Evolutionary conservation across 208 protist genomes (phyloP), one percentile per base, ranked within the genome.

Genomic region (Leishmania tarentolae): DNA sequence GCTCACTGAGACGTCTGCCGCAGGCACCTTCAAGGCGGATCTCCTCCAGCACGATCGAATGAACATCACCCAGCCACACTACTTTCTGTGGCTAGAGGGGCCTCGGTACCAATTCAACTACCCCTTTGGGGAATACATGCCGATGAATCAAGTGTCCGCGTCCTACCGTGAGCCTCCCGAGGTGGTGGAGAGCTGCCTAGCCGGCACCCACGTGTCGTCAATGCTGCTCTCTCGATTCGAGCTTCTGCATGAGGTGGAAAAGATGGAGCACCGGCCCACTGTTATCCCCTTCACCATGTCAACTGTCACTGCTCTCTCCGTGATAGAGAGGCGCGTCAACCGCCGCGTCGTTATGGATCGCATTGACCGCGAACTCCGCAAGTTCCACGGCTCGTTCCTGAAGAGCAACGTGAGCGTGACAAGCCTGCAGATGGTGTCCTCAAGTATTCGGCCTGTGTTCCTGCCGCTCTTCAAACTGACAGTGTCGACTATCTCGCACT

Each of bases 191-290:
- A 53, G 74, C 9, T 96, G 93, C 81, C 61, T 96, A 50, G 74
- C 85, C 1, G 94, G 93, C n/a, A 90, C 88, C 15, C 94, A 98
- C 71, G 86, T 98, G 9, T 93, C 94, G 19, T 96, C 94, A 47
- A 98, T 98, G 94, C 85, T 98, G 40, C 86, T 98, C 56, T 96
- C 92, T 5, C 91, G 94, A 52, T 96, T 97, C 82, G 92, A 98
- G 83, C 83, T 98, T 24, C 79, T 95, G 69, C 86, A 94, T 61
- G 90, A 96, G 68, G 78, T 97, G 56, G 91, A 98, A 75, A 76
- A 59, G 77, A 94, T 95, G 92, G 53, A 77, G 61, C 82, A 85
- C 46, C 85, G 74, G 37, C 91, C 92, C 1, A 86, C 83, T n/a
- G 85, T 98, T 31, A 75, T 98, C 3, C 93, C 94, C 31, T 98